Percentiles rank a stretch among this genome's conserved stretches.
Evolutionary conservation across 768 basidiomycete genomes (phyloP).

Genomic region (Mycena alexandri): DNA sequence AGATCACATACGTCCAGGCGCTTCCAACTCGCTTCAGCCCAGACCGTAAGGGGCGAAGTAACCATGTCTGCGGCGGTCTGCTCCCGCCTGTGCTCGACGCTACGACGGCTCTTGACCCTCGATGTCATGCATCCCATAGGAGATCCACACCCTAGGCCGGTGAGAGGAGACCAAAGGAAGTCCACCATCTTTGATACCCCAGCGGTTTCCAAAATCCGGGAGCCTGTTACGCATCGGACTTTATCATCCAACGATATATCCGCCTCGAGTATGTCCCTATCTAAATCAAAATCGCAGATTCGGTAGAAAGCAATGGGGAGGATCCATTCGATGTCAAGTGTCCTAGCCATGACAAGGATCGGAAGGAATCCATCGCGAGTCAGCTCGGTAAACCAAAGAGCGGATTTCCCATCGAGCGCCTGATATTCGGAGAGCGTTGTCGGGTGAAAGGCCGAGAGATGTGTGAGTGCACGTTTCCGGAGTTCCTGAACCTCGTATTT

Average conservation of each 20-base stretch:
- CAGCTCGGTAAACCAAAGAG: too few relatives aligned
- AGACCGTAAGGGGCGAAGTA: neutral
- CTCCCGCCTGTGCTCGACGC: too few relatives aligned
- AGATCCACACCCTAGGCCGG: too few relatives aligned
- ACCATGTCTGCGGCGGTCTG: too few relatives aligned
- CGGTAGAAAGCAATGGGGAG: constrained; percentile 12
- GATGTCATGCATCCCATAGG: too few relatives aligned
- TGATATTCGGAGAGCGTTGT: constrained; percentile 2
- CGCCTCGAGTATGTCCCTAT: neutral
- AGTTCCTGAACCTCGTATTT: constrained; percentile 11
- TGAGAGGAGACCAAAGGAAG: neutral
- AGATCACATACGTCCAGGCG: neutral
- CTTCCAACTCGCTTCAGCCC: neutral
- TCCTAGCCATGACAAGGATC: neutral
- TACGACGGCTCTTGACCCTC: too few relatives aligned
- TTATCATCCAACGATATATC: too few relatives aligned
- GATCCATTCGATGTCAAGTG: constrained; percentile 7
- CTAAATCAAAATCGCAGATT: neutral
- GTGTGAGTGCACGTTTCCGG: neutral
- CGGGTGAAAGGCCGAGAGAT: neutral
- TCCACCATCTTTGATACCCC: neutral
- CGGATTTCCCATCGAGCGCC: neutral
- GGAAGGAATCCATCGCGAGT: neutral
- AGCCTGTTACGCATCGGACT: neutral
- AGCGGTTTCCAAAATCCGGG: neutral